Base-by-base conservation (phyloP, 164 flowering plant genomes). In the Warburgia ugandensis region DNA sequence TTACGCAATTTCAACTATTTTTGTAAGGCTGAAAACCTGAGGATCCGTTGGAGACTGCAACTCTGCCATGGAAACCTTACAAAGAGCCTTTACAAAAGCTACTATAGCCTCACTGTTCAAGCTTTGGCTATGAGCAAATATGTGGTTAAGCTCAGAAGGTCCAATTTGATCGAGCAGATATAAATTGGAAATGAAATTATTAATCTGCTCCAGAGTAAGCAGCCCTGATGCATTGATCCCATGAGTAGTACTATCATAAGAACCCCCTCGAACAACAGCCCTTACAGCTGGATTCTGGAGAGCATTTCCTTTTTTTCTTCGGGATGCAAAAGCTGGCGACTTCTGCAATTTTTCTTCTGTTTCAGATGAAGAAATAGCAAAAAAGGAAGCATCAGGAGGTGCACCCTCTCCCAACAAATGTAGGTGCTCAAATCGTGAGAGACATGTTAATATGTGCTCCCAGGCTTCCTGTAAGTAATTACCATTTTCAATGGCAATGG, bases 41-140 rank as follows among this genome's bases (percentile, higher is more conserved):
- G 99, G 97, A 56, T 94, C 97, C 33, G 89, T 80, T 44, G 90
- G 99, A 59, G 99, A 94, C 70, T 94, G 99, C 79, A 94, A 64
- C 61, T 94, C 99, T 54, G 79, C 68, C 63, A 89, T 83, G 37
- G 99, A 74, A 65, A 94, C 99, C 74, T 86, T 89, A 71, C 94
- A 82, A 42, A 94, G 84, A 17, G 97, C 95, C 70, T 70, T 89
- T 38, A 94, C 99, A 77, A 94, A 94, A 57, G 94, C 82, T 48
- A 86, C 94, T 49, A 94, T 94, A 30, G 92, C 97, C 64, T 94
- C 97, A 66, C 96, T 84, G 73, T 86, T 81, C 74, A 94, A 67
- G 77, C 96, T 74, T 68, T 87, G 88, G 74, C 99, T 89, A 68
- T 86, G 92, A 52, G 86, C 99, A 75, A 82, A 94, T 45, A 94